Percentiles rank a stretch among this genome's conserved stretches.
Evolutionary conservation across 148 eudicot species (phyloP).

Genomic region (Chenopodium formosanum): DNA sequence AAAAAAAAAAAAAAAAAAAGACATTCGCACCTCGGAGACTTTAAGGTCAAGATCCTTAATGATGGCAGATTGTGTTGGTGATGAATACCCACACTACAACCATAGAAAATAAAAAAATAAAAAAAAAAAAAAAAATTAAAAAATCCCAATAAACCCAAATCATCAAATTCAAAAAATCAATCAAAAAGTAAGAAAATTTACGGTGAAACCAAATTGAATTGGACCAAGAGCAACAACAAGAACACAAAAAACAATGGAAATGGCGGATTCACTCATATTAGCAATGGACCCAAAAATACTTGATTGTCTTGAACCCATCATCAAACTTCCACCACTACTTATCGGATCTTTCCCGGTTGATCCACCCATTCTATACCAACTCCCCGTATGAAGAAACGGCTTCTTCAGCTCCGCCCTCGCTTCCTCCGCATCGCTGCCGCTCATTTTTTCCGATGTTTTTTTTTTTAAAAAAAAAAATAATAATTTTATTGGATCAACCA

Average conservation of each 20-base stretch:
- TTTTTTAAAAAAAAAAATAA: neutral
- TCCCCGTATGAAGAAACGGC: conserved; percentile 77
- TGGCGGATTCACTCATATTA: conserved; percentile 51
- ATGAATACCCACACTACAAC: conserved; percentile 78
- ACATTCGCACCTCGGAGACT: conserved; percentile 52
- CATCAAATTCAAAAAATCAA: neutral
- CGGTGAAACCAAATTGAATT: conserved; percentile 83
- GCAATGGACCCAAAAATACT: conserved; percentile 61
- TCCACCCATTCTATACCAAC: conserved; percentile 76
- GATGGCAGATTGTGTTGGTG: conserved; percentile 73
- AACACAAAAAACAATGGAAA: conserved; percentile 73
- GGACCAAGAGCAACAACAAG: conserved; percentile 78
- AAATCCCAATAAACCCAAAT: neutral
- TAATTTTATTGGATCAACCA: neutral
- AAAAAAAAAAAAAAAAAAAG: neutral
- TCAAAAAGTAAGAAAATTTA: conserved; percentile 19
- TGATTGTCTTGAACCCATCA: conserved; percentile 40
- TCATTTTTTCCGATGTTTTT: conserved; percentile 17
- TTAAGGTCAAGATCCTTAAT: conserved; percentile 64
- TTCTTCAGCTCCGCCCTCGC: conserved; percentile 53
- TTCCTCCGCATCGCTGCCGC: conserved; percentile 33
- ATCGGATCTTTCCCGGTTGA: conserved; percentile 19
- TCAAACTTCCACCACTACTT: conserved; percentile 12
- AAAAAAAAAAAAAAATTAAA: too few species aligned
- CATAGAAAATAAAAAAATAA: neutral